A percentile compares a stretch with the other conserved stretches of the same genome.
Conservation (phyloP, 192 early-diverging fungal genomes). For the Dispira parvispora region DNA sequence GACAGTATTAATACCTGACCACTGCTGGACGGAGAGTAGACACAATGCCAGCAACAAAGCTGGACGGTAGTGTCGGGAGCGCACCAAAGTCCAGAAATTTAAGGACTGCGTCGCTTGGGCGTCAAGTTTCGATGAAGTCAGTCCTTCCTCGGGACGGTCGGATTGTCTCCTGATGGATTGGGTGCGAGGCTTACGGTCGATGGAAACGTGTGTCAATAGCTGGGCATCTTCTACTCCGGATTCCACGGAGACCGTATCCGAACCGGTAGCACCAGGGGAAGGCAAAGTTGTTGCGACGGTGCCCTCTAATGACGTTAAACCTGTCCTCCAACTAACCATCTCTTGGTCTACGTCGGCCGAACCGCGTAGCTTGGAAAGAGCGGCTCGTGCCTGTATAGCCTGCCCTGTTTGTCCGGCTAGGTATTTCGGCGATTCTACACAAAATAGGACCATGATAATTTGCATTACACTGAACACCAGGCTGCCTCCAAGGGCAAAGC, state of each 20-base stretch:
- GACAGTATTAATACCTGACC: conserved; percentile 80
- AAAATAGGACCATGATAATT: conserved; percentile 42
- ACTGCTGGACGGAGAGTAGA: conserved; percentile 68
- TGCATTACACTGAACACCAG: conserved; percentile 43
- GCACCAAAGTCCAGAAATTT: conserved; percentile 21
- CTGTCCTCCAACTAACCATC: conserved; percentile 26
- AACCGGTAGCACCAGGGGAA: too few relatives aligned
- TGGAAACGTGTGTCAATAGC: background rate
- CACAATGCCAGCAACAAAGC: conserved; percentile 46
- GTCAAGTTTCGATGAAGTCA: background rate
- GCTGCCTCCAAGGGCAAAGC: conserved; percentile 47
- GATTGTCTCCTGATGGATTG: too few relatives aligned
- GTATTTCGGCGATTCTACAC: conserved; percentile 67
- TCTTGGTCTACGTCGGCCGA: conserved; percentile 31
- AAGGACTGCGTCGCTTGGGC: background rate
- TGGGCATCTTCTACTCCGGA: background rate
- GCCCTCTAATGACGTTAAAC: too few relatives aligned
- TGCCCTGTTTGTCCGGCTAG: conserved; percentile 35
- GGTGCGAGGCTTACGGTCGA: too few relatives aligned
- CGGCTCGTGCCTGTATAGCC: conserved; percentile 26
- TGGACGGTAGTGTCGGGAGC: conserved; percentile 33
- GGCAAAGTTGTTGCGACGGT: too few relatives aligned
- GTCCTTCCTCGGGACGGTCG: too few relatives aligned
- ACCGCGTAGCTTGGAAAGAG: conserved; percentile 38
- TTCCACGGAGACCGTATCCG: background rate